Evolutionary conservation across 2,329 filamentous ascomycete species (phyloP).

Genomic region (Aspergillus hortae): DNA sequence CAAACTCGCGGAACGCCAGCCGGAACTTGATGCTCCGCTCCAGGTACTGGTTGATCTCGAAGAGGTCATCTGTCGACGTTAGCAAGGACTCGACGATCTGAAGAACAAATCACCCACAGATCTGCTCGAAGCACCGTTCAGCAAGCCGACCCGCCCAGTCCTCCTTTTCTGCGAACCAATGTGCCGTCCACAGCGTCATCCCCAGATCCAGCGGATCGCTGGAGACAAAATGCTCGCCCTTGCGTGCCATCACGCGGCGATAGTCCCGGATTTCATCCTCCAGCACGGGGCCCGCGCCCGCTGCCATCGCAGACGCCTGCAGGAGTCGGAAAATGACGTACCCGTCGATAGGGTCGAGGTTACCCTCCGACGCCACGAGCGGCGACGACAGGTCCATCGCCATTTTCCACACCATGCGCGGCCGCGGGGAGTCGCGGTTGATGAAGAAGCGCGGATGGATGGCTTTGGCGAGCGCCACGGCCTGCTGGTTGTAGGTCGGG

Average conservation of each 20-base stretch:
- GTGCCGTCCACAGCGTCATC: slow-evolving; percentile 57
- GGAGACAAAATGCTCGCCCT: slow-evolving; percentile 45
- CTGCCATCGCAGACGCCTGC: slow-evolving; percentile 38
- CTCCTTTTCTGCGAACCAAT: slow-evolving; percentile 48
- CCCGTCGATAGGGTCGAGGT: slow-evolving; percentile 56
- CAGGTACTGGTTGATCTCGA: slow-evolving; percentile 34
- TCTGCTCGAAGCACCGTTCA: slow-evolving; percentile 32
- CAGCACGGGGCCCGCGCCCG: slow-evolving; percentile 34
- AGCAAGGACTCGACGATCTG: neutral
- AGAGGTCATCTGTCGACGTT: slow-evolving; percentile 29
- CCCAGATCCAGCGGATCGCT: slow-evolving; percentile 55
- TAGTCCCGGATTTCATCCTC: slow-evolving; percentile 53
- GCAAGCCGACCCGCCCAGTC: slow-evolving; percentile 46
- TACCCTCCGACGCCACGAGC: slow-evolving; percentile 51
- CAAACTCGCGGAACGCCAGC: slow-evolving; percentile 55
- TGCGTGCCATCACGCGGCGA: slow-evolving; percentile 44
- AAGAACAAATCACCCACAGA: slow-evolving; percentile 25
- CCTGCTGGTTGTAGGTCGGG: slow-evolving; percentile 48
- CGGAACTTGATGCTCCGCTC: slow-evolving; percentile 32
- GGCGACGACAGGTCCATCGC: slow-evolving; percentile 46
- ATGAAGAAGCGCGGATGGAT: slow-evolving; percentile 54
- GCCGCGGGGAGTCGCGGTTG: slow-evolving; percentile 27
- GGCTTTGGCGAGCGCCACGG: slow-evolving; percentile 50
- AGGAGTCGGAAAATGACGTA: slow-evolving; percentile 51
- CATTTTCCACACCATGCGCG: slow-evolving; percentile 57